These are phyloP conservation scores for Clohesyomyces aquaticus DNA, from an alignment of 495 filamentous ascomycete genomes.

Conservation along the genomic window DNA sequence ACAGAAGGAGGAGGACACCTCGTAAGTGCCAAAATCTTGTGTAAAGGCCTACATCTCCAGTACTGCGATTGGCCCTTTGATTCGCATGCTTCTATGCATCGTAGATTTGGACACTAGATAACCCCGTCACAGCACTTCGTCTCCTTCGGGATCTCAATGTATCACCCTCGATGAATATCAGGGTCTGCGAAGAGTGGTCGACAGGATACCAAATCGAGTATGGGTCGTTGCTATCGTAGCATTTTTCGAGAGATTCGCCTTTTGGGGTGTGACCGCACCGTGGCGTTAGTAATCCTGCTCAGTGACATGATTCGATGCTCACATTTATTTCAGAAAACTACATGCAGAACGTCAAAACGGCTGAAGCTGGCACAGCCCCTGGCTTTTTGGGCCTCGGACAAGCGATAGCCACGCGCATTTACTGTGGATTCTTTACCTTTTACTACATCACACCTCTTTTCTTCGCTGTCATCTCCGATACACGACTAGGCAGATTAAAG, in stretches of 20 bases:
- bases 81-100: too few species aligned
- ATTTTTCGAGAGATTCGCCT: conserved; percentile 25
- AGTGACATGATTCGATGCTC: neutral
- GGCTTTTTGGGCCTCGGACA: conserved; percentile 21
- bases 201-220: conserved; percentile 18
- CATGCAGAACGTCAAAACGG: conserved; percentile 7
- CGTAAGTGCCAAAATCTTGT: too few species aligned
- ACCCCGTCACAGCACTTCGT: neutral
- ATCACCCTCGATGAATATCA: neutral
- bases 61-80: neutral
- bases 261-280: conserved; percentile 30
- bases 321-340: conserved; percentile 18
- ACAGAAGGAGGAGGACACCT: too few species aligned
- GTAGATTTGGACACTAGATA: neutral
- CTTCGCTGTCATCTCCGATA: conserved; percentile 23
- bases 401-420: conserved; percentile 20
- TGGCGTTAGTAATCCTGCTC: conserved; percentile 20
- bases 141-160: neutral
- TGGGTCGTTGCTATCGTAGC: conserved; percentile 26
- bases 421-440: conserved; percentile 30
- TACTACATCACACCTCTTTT: conserved; percentile 29
- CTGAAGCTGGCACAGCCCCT: neutral
- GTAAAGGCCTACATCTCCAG: too few species aligned
- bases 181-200: conserved; percentile 14
- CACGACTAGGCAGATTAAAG: conserved; percentile 19